phyloP scores from a whole-genome alignment of 2,329 filamentous ascomycete genomes.

The Aspergillus fischeri region DNA sequence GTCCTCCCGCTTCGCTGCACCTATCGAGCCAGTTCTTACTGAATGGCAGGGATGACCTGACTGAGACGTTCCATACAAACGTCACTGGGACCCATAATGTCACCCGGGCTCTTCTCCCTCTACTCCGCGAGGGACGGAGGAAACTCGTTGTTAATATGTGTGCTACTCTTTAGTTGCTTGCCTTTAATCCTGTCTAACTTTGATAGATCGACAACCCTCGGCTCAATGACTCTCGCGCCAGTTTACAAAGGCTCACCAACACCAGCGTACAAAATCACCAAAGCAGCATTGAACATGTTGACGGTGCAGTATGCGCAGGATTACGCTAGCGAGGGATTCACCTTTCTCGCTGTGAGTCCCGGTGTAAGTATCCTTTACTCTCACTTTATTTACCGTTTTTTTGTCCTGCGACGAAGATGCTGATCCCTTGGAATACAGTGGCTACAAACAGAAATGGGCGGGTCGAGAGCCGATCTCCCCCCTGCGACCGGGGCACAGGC shows the following conservation, averaged over 20 bases:
- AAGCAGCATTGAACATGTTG: slow-evolving; percentile 47
- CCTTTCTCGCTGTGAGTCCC: slow-evolving; percentile 39
- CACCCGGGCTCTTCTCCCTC: slow-evolving; percentile 37
- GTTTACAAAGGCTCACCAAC: slow-evolving; percentile 17
- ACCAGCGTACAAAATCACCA: slow-evolving; percentile 45
- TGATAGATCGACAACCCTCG: slow-evolving; percentile 39
- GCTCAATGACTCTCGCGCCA: slow-evolving; percentile 34
- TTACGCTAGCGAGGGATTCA: slow-evolving; percentile 39
- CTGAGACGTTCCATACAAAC: slow-evolving; percentile 39
- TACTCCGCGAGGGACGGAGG: slow-evolving; percentile 34
- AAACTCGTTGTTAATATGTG: slow-evolving; percentile 47
- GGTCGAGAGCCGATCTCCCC: slow-evolving; percentile 39
- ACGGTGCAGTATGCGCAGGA: slow-evolving; percentile 31
- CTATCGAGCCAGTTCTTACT: too few relatives aligned
- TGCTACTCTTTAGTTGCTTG: slow-evolving; percentile 1
- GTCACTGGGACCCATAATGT: slow-evolving; percentile 40
- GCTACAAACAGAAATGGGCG: slow-evolving; percentile 45
- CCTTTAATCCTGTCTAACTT: not conserved
- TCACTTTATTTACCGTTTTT: not conserved
- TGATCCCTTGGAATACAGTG: slow-evolving; percentile 30
- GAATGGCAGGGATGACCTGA: slow-evolving; percentile 32
- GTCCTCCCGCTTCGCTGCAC: not conserved
- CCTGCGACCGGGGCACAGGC: slow-evolving; percentile 37
- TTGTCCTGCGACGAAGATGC: not conserved
- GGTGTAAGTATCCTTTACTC: slow-evolving; percentile 34